Conservation (phyloP, 2,329 filamentous ascomycete species). For the Beauveria sp. region DNA sequence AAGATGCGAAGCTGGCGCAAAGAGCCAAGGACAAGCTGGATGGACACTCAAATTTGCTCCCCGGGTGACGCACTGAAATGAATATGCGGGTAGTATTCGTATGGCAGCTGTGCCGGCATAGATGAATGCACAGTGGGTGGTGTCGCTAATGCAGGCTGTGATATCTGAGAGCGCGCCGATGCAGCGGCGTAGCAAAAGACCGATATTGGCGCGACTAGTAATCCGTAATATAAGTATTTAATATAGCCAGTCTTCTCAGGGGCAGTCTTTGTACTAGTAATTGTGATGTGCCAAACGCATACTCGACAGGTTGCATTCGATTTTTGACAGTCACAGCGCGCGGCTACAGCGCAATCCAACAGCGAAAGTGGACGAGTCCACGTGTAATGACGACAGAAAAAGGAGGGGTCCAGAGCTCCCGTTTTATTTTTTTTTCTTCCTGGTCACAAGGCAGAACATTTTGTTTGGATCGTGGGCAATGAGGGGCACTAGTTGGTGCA, state of each 20-base stretch:
- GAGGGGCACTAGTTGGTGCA: not conserved
- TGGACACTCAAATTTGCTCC: no score
- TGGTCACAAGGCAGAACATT: not conserved
- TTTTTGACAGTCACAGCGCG: not conserved
- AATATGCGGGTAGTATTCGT: no score
- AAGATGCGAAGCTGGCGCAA: no score
- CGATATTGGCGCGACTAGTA: no score
- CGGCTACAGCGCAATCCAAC: not conserved
- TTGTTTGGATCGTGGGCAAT: not conserved
- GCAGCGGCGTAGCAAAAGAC: not conserved
- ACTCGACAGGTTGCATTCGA: not conserved
- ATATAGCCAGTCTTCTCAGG: no score
- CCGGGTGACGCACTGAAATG: no score
- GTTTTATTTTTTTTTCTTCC: not conserved
- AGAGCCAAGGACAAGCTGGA: no score
- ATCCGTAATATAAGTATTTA: no score
- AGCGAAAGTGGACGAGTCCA: not conserved
- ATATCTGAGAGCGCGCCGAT: no score
- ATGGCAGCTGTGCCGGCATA: no score
- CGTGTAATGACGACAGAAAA: not conserved
- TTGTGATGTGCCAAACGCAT: not conserved
- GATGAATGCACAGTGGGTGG: no score
- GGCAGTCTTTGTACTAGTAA: not conserved
- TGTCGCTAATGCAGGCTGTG: no score
- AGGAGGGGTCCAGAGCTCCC: not conserved